Evolutionary conservation across 192 early-diverging fungal species (phyloP).

Genomic region (Podila minutissima): DNA sequence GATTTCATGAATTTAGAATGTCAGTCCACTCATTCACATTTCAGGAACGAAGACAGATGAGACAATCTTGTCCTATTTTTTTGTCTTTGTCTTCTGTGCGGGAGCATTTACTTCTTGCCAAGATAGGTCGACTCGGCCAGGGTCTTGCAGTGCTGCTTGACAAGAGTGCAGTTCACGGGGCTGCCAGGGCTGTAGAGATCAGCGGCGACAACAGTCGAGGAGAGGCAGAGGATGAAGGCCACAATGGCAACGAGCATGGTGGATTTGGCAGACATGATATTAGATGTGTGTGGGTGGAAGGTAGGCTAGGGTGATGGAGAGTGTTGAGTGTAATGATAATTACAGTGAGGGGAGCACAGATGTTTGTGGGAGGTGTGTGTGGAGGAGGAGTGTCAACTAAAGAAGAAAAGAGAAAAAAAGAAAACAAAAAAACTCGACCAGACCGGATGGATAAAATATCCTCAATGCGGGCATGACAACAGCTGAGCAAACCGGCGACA

Average conservation of each 20-base stretch:
- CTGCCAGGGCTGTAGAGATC: constrained; percentile 23
- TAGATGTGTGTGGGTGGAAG: neutral
- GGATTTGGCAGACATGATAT: constrained; percentile 31
- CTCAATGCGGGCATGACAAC: no score
- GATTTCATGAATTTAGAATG: neutral
- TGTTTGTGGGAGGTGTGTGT: neutral
- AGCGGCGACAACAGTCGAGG: constrained; percentile 31
- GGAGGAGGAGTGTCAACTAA: constrained; percentile 19
- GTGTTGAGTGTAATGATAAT: neutral
- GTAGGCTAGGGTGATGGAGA: neutral
- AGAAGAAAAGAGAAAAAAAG: constrained; percentile 7
- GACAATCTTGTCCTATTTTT: neutral
- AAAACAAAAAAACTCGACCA: neutral
- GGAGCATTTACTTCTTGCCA: neutral
- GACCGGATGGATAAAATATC: no score
- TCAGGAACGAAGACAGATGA: neutral
- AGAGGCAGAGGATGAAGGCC: constrained; percentile 30
- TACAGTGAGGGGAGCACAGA: neutral
- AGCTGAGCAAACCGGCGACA: no score
- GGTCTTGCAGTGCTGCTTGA: constrained; percentile 7
- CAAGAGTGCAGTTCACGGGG: constrained; percentile 41
- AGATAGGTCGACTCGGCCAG: neutral
- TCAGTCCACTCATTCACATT: neutral
- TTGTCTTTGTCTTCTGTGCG: constrained; percentile 20
- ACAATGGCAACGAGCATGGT: constrained; percentile 35